Percentiles rank a stretch among this genome's conserved stretches.
Evolutionary conservation across 1,284 basidiomycete genomes (phyloP).

Genomic region (Vanrija sp.): DNA sequence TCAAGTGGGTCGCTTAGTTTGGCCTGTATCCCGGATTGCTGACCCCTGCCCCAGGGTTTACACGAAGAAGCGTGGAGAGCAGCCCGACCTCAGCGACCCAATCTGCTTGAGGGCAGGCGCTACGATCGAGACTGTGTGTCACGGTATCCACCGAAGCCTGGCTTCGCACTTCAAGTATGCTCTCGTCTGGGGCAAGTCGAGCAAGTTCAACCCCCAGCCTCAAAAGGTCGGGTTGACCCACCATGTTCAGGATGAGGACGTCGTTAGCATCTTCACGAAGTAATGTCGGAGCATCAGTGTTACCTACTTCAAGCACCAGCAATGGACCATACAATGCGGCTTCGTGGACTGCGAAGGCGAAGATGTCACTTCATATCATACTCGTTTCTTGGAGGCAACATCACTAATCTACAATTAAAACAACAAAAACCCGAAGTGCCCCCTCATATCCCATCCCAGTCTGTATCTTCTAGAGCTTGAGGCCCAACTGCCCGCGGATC

Average conservation of each 20-base stretch:
- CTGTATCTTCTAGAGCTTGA: conserved; percentile 16
- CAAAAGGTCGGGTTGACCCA: conserved; percentile 88
- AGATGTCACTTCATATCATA: too few species aligned
- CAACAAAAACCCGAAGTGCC: background rate
- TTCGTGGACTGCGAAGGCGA: too few species aligned
- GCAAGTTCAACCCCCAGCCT: conserved; percentile 84
- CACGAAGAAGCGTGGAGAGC: conserved; percentile 92
- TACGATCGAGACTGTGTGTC: conserved; percentile 90
- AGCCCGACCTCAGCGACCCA: conserved; percentile 88
- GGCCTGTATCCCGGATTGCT: background rate
- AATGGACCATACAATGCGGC: too few species aligned
- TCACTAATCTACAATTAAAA: background rate
- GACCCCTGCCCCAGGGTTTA: conserved; percentile 58
- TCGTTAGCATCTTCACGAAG: conserved; percentile 54
- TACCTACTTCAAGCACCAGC: background rate
- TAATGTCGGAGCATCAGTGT: conserved; percentile 9
- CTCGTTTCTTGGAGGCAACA: too few species aligned
- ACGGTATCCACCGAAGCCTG: conserved; percentile 84
- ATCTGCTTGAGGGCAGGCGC: conserved; percentile 87
- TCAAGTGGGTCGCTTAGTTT: conserved; percentile 54
- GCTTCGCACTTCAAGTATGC: conserved; percentile 81
- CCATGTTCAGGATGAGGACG: conserved; percentile 88
- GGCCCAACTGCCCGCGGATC: conserved; percentile 51
- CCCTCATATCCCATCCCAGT: background rate
- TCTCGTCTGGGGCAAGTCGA: conserved; percentile 89